Base-by-base conservation (phyloP, 495 filamentous ascomycete species). In the Extremus antarcticus region DNA sequence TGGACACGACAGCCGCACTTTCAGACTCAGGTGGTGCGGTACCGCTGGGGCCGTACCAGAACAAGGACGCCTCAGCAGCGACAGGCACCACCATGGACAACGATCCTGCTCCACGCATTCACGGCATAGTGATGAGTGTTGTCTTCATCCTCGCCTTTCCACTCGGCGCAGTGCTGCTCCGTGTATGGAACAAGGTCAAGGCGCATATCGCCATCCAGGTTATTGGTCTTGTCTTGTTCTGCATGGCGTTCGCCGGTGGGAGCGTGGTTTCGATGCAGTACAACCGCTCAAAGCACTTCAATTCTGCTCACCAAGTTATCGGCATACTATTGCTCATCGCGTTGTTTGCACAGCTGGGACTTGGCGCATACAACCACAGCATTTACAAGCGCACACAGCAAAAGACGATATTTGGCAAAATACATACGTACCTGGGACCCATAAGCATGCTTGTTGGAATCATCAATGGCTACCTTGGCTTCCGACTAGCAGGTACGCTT, bases 231-330 rank as follows among this genome's bases (percentile, higher is more conserved):
- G 54, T 68, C 24, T 47, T 79, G 9, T 70, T 71, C 8, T 43
- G 78, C 0, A 63, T 74, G 32, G 81, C 76, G 3, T 63, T 74
- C 17, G 69, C 71, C 0, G 63, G 78, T 1, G 82, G 81, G 0
- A 66, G 82, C 15, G 63, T 72, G 20, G 63, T 76, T 25, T 74
- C 74, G 50, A 64, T 60, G 29, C 61, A 72, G 58, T 80, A 82
- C 60, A 76, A 80, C 53, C 65, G 73, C 74, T 75, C 76, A 38
- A 75, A 74, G 51, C 63, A 71, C 22, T 76, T 75, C 66, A 70
- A 70, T 49, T 75, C 74, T 10, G 67, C 71, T 1, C 82, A 85
- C 61, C 82, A 85, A 58, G 67, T 82, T 51, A 59, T 84, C 49
- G 82, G 82, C 43, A 62, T 82, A 21, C 49, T 80, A 1, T 68